Conservation (phyloP, 177 flowering plant genomes). For the Tripterygium wilfordii region DNA sequence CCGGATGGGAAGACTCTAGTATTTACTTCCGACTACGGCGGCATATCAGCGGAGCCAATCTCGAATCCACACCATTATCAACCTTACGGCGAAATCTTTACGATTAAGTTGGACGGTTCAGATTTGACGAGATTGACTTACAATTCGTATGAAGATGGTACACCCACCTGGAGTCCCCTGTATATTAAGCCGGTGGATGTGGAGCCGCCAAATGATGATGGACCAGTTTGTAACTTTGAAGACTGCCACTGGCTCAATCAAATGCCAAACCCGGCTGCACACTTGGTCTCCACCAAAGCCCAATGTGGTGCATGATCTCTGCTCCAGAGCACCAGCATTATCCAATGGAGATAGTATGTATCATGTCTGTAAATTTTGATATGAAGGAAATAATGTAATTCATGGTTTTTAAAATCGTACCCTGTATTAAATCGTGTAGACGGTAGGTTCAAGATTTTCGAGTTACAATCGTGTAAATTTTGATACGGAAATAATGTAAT, state of each 20-base stretch:
- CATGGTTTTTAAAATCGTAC: no score
- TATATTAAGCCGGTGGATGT: conserved; percentile 41
- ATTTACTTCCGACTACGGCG: conserved; percentile 73
- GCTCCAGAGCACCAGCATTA: no score
- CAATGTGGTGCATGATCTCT: no score
- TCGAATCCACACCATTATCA: conserved; percentile 77
- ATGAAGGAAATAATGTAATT: no score
- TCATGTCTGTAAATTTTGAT: no score
- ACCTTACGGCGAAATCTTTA: conserved; percentile 82
- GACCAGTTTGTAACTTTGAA: conserved; percentile 21
- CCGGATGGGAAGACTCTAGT: conserved; percentile 58
- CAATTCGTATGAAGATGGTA: conserved; percentile 81
- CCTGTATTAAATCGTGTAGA: no score
- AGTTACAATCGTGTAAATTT: no score
- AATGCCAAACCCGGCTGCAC: conserved; percentile 8
- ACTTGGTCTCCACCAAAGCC: background rate
- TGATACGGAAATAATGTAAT: no score
- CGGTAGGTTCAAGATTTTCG: no score
- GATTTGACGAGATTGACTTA: conserved; percentile 60
- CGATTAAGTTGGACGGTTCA: conserved; percentile 54
- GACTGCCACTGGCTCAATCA: conserved; percentile 37
- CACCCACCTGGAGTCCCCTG: conserved; percentile 68
- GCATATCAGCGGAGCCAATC: conserved; percentile 79
- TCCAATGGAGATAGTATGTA: no score
- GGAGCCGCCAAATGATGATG: conserved; percentile 9